These are phyloP conservation scores for Nothophoma quercina DNA, from an alignment of 2,329 filamentous ascomycete genomes.

Conservation along the genomic window DNA sequence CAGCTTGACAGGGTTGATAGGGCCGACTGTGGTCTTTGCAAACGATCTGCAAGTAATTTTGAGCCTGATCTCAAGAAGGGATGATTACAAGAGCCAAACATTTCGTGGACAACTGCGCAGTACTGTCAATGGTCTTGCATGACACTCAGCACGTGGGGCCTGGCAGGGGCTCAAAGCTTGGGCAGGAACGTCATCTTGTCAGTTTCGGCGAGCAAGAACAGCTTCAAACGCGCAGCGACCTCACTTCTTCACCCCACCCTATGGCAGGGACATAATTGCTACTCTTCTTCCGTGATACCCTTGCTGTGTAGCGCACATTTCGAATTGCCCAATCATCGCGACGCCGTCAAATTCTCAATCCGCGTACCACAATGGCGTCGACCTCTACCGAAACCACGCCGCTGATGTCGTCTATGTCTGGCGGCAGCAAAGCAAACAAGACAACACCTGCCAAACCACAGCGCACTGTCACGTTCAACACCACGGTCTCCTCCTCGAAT, in stretches of 20 bases:
- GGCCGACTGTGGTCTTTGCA: neutral
- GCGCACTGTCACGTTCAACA: slow-evolving; percentile 80
- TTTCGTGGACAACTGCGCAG: neutral
- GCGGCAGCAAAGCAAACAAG: slow-evolving; percentile 24
- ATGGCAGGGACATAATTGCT: slow-evolving; percentile 22
- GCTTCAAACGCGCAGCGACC: slow-evolving; percentile 1
- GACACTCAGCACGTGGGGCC: slow-evolving; percentile 16
- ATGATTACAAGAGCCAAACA: neutral
- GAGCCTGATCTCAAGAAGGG: no score
- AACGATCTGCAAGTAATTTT: neutral
- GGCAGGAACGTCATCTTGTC: slow-evolving; percentile 21
- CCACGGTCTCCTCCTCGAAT: slow-evolving; percentile 60
- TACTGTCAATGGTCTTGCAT: slow-evolving; percentile 12
- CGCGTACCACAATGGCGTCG: slow-evolving; percentile 39
- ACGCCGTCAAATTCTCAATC: neutral
- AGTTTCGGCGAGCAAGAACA: slow-evolving; percentile 19
- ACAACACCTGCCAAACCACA: slow-evolving; percentile 49
- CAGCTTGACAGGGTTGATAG: no score
- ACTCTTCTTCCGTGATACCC: slow-evolving; percentile 3
- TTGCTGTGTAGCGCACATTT: neutral
- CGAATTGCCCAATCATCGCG: neutral
- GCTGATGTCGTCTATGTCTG: slow-evolving; percentile 47
- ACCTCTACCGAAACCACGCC: slow-evolving; percentile 49
- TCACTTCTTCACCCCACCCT: slow-evolving; percentile 13
- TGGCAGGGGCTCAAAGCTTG: slow-evolving; percentile 20